Percentiles rank a stretch among this genome's conserved stretches.
phyloP scores from a whole-genome alignment of 2,329 filamentous ascomycete genomes.

The Aspergillus unguis region DNA sequence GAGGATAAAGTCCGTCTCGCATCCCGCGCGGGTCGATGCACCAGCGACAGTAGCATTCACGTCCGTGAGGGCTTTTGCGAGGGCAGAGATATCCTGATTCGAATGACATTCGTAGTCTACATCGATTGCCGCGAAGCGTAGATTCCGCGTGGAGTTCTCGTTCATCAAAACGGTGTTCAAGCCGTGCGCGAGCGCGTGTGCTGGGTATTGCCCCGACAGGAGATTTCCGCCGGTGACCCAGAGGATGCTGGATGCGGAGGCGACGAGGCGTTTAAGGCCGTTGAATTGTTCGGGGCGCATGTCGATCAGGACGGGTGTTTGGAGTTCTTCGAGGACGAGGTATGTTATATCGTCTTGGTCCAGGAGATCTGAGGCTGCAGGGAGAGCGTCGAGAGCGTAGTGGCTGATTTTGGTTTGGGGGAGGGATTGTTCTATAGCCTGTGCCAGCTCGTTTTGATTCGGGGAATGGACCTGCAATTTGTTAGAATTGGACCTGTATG shows the following conservation, averaged over 20 bases:
- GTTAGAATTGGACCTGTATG: too few relatives aligned
- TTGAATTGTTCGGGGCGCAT: background rate
- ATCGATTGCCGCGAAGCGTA: background rate
- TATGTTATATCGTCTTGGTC: background rate
- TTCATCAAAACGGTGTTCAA: background rate
- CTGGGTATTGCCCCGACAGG: background rate
- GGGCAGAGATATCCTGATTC: background rate
- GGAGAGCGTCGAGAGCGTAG: background rate
- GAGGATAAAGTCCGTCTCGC: background rate
- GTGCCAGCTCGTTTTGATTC: background rate
- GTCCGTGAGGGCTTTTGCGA: background rate
- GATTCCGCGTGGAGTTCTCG: background rate
- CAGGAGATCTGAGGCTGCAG: background rate
- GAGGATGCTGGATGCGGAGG: background rate
- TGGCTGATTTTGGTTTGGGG: background rate
- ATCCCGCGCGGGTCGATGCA: background rate
- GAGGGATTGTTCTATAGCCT: background rate
- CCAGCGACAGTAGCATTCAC: background rate
- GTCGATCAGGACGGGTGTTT: background rate
- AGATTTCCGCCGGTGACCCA: background rate
- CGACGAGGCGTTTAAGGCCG: background rate
- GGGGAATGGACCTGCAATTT: background rate
- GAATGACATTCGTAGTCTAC: background rate
- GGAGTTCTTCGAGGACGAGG: background rate
- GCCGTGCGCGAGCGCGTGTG: background rate